Evolutionary conservation across 2,329 filamentous ascomycete genomes (phyloP), one percentile per base, ranked within the genome.

Genomic region (Monilinia aucupariae): DNA sequence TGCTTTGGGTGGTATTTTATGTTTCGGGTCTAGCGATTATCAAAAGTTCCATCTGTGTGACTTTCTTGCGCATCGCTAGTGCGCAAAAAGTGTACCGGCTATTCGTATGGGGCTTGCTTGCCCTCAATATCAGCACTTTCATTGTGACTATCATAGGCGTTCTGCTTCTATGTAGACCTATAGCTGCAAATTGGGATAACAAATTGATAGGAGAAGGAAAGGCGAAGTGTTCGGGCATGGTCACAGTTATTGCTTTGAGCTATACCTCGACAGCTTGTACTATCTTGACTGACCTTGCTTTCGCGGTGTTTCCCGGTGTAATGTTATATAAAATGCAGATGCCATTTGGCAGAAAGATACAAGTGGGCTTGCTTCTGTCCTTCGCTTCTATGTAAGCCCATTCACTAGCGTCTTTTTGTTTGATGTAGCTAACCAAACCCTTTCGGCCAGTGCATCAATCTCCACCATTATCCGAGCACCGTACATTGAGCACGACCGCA

Each of bases 321-420:
- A 69, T 76, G 20, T 64, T 76, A 5, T 75, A 72, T 70, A 70
- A 68, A 2, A 73, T 72, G 8, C 72, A 75, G 60, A 74, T 75
- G 71, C 69, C 71, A 27, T 17, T 62, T 27, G 51, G 34, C 22
- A 60, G 66, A 4, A 72, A 72, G 59, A 43, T 72, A 6, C 64
- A 62, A 10, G 68, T 71, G 41, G 66, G 67, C n/a, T 39, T 72
- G 27, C 63, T 73, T 20, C 34, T 58, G 43, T 71, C 69, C 4
- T 70, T 61, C 22, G 58, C 58, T 53, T 61, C 58, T 22, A 37
- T 53, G 58, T 61, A 54, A 34, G 58, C n/a, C 17, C 22, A 17
- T 34, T 7, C 30, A 6, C 30, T 3, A 34, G 37, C 22, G 4
- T 25, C 12, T 30, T 32, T 22, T 13, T 25, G 5, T 1, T 10